phyloP scores from a whole-genome alignment of 2,329 filamentous ascomycete genomes.

The Paecilomyces dactylethromorphus region DNA sequence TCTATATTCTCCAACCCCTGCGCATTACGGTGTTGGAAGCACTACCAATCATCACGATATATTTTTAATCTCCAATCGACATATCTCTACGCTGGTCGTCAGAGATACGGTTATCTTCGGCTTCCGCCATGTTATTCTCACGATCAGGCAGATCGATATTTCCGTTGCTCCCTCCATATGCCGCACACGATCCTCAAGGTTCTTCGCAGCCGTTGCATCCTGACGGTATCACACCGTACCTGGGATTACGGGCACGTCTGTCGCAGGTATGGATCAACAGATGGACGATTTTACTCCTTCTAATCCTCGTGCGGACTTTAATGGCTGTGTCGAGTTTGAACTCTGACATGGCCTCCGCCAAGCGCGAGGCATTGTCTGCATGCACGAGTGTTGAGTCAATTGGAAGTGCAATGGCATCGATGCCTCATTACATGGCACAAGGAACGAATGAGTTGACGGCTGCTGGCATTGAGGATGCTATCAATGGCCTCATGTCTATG shows the following conservation, averaged over 20 bases:
- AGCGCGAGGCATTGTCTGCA: constrained; percentile 74
- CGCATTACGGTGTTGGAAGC: background rate
- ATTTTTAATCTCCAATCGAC: background rate
- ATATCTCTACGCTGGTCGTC: background rate
- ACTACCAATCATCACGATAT: background rate
- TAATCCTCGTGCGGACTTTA: constrained; percentile 76
- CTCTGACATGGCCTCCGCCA: constrained; percentile 67
- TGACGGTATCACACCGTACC: constrained; percentile 76
- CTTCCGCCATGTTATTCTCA: constrained; percentile 24
- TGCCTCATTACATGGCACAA: constrained; percentile 88
- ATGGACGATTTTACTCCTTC: constrained; percentile 85
- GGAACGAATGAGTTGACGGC: constrained; percentile 86
- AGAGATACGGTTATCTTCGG: background rate
- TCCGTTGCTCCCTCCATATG: constrained; percentile 35
- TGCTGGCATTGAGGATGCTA: constrained; percentile 69
- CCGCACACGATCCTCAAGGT: constrained; percentile 40
- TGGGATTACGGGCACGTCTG: constrained; percentile 79
- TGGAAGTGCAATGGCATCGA: constrained; percentile 92
- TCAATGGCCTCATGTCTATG: constrained; percentile 72
- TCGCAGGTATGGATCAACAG: constrained; percentile 97
- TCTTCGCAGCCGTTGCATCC: constrained; percentile 54
- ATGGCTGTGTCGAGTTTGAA: constrained; percentile 68
- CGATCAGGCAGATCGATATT: constrained; percentile 26
- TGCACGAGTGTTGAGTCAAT: constrained; percentile 89
- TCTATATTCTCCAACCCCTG: background rate